Conservation (phyloP, 305 asterid genomes). For the Plantago rigida region DNA sequence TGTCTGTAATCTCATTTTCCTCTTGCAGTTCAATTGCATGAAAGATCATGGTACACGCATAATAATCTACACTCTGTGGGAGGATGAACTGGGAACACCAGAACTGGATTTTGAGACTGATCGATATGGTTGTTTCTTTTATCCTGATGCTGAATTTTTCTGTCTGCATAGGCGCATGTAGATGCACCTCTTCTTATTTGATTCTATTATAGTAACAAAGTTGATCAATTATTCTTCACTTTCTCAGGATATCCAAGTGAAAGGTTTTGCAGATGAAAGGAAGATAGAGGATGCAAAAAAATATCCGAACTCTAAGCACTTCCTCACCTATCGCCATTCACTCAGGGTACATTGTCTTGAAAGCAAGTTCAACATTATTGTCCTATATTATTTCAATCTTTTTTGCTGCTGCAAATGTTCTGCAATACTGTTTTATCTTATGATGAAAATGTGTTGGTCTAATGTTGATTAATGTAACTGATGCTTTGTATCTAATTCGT, state of each 20-base stretch:
- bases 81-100: conserved; percentile 50
- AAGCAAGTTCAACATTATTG: neutral
- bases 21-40: conserved; percentile 32
- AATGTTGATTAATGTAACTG: too few relatives aligned
- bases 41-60: conserved; percentile 64
- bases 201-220: neutral
- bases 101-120: conserved; percentile 62
- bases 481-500: conserved; percentile 4
- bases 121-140: conserved; percentile 33
- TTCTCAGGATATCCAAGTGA: conserved; percentile 59
- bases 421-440: neutral
- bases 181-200: neutral
- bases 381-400: neutral
- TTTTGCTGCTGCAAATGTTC: neutral
- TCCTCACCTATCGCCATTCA: conserved; percentile 66
- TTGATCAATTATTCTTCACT: conserved; percentile 1
- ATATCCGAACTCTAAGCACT: conserved; percentile 49
- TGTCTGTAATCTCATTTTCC: neutral
- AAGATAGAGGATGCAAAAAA: conserved; percentile 45
- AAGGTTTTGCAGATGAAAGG: conserved; percentile 54
- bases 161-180: neutral
- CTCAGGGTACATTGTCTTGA: conserved; percentile 40
- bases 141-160: neutral
- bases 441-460: too few relatives aligned
- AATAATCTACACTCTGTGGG: conserved; percentile 70